Base-by-base conservation (phyloP, 179 eudicot genomes). In the Beta macrorhiza region DNA sequence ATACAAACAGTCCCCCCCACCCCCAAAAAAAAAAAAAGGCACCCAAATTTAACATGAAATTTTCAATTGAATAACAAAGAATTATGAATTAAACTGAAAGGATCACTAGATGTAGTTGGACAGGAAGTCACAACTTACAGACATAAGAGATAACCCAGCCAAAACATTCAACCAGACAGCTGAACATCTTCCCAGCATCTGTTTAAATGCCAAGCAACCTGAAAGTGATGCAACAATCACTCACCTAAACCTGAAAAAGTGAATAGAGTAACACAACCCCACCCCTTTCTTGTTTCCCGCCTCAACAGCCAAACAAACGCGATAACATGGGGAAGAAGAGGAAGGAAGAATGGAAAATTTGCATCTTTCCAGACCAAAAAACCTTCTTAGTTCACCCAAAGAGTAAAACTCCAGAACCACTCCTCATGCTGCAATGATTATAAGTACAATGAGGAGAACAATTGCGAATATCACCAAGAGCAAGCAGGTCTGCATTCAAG, bases 391-490 rank as follows among this genome's bases (percentile, higher is more conserved):
- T 19, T 37, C 56, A 69, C 42, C 44, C 71, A 73, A 49, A 69
- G 37, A 55, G 19, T 14, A 70, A 77, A 70, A 47, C 17, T 1
- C 52, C 17, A 7, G 67, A 61, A 7, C 15, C 58, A 37, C 52
- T n/a, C 9, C 53, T 86, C 79, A 92, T 67, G 92, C 91, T 32
- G 77, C 90, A 25, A 93, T 78, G 76, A 93, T 85, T 65, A 92
- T 86, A 80, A 93, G 83, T 71, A 93, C 89, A 49, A 93, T 88
- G 58, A 92, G 91, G 65, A 93, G 86, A 79, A 92, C 87, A 44
- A 93, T 87, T 65, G 93, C 97, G 65, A 93, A 92, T 80, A 93
- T 93, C 85, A 92, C 95, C 89, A 92, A 78, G 29, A 93, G 92
- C 84, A 93, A 85, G 86, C 97, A 93, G 57, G 93, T 82, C 97